phyloP scores from a whole-genome alignment of 257 asterid species.

The Solanum microdontum region DNA sequence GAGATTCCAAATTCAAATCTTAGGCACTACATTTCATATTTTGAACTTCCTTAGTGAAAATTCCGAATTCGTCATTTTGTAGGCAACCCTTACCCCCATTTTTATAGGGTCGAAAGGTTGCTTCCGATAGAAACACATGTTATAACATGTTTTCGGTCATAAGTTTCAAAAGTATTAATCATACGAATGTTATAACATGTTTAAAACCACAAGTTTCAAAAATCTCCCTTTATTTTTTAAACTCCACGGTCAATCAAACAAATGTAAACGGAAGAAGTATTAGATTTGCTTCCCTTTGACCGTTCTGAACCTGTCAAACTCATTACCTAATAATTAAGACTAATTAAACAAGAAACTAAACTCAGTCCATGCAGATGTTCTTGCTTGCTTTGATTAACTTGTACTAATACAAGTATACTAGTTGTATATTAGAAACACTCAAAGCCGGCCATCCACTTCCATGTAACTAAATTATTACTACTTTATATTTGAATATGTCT shows the following conservation, averaged over 20 bases:
- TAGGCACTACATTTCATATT: too few species aligned
- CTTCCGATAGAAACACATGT: neutral
- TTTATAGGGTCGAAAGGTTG: neutral
- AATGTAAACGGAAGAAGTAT: neutral
- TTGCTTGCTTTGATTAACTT: neutral
- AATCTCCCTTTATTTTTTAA: neutral
- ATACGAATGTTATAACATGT: neutral
- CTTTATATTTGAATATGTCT: neutral
- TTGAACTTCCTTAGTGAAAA: neutral
- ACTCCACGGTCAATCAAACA: neutral
- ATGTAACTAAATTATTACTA: neutral
- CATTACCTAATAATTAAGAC: neutral
- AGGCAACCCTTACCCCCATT: neutral
- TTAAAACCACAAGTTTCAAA: neutral
- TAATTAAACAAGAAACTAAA: neutral
- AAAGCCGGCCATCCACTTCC: slow-evolving; percentile 26
- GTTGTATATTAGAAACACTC: slow-evolving; percentile 8
- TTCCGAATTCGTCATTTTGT: fast-evolving
- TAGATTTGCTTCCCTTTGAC: neutral
- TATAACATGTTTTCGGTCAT: neutral
- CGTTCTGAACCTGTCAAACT: neutral
- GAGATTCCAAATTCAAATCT: neutral
- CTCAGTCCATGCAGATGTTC: neutral
- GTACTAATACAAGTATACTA: neutral
- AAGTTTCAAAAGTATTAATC: neutral